These are phyloP conservation scores for Alternaria hordeiaustralica DNA, from an alignment of 2,329 filamentous ascomycete species.

Conservation along the genomic window DNA sequence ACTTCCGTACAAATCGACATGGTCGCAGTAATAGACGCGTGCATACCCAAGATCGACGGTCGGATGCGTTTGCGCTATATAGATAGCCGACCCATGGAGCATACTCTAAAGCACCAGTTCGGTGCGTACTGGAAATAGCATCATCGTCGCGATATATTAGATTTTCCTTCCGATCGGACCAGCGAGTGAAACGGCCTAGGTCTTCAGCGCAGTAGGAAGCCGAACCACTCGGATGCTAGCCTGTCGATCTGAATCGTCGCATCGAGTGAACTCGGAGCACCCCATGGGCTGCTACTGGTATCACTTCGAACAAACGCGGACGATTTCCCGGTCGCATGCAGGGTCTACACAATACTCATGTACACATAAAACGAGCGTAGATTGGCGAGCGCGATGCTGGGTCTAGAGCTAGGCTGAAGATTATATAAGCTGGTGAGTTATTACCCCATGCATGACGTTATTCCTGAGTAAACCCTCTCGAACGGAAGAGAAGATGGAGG, in stretches of 20 bases:
- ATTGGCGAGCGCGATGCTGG: background rate
- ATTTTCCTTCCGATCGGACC: background rate
- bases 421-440: background rate
- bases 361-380: background rate
- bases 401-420: background rate
- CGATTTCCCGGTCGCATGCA: background rate
- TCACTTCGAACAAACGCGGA: background rate
- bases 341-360: background rate
- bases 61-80: background rate
- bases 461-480: background rate
- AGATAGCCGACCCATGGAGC: background rate
- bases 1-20: background rate
- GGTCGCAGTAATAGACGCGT: background rate
- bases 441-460: background rate
- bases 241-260: background rate
- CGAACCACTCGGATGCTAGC: background rate
- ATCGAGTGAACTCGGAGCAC: background rate
- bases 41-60: background rate
- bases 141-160: background rate
- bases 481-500: background rate
- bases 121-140: background rate
- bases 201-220: background rate
- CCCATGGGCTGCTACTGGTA: background rate
- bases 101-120: background rate
- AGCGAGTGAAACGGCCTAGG: background rate